Percentiles rank a stretch among this genome's conserved stretches.
Conservation (phyloP, 208 protist genomes). For the Acanthamoeba castellanii region DNA sequence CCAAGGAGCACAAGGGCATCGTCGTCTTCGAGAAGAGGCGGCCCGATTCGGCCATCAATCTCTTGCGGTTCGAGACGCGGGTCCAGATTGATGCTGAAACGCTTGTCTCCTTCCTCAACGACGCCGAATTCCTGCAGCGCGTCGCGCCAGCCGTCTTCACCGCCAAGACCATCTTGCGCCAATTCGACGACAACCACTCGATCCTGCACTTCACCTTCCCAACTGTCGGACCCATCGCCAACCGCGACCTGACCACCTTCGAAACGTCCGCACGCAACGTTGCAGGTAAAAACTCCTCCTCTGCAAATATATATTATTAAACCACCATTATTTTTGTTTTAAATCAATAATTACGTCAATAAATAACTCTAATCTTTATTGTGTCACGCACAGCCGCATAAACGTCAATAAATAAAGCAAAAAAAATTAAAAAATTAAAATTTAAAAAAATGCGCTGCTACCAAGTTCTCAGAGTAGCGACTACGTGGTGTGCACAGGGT, state of each 20-base stretch:
- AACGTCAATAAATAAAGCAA: too few species aligned
- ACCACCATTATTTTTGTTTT: not conserved
- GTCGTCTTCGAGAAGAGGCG: constrained; percentile 6
- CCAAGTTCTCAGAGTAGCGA: not conserved
- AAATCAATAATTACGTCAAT: too few species aligned
- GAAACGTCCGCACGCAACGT: not conserved
- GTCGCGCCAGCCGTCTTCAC: not conserved
- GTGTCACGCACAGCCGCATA: too few species aligned
- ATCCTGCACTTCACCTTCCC: constrained; percentile 38
- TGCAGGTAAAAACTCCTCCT: not conserved
- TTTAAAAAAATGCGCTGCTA: too few species aligned
- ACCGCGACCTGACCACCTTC: constrained; percentile 42
- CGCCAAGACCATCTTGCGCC: not conserved
- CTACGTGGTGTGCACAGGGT: not conserved
- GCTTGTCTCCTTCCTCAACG: not conserved
- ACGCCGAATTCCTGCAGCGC: not conserved
- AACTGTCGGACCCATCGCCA: not conserved
- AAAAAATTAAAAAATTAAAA: not conserved
- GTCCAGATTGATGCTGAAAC: not conserved
- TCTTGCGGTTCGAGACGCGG: not conserved
- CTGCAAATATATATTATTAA: not conserved
- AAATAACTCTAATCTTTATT: not conserved
- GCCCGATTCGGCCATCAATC: constrained; percentile 19
- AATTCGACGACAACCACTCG: constrained; percentile 4
- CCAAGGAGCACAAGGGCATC: constrained; percentile 10